These are phyloP conservation scores for Reticulascus tulasneorum DNA, from an alignment of 2,329 filamentous ascomycete genomes.

Conservation along the genomic window DNA sequence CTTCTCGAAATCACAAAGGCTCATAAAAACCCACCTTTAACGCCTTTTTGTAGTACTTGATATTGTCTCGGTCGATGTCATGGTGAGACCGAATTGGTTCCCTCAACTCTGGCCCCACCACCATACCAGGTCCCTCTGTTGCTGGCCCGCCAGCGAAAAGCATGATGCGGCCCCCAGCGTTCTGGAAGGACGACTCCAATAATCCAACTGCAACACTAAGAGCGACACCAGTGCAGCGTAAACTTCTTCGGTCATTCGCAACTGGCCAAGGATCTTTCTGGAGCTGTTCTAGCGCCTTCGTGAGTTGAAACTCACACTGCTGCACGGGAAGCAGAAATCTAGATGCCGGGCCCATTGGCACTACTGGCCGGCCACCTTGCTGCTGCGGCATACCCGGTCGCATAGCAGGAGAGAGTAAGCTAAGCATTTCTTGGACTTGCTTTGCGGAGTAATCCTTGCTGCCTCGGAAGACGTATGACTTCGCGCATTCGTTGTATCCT, in stretches of 20 bases:
- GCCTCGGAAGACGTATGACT: constrained; percentile 96
- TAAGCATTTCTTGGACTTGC: constrained; percentile 99
- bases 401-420: constrained; percentile 66
- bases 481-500: constrained; percentile 95
- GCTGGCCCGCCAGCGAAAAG: constrained; percentile 92
- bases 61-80: constrained; percentile 97
- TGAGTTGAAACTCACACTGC: constrained; percentile 95
- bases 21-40: constrained; percentile 67
- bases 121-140: constrained; percentile 94
- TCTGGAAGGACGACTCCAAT: constrained; percentile 92
- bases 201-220: constrained; percentile 90
- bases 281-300: constrained; percentile 89
- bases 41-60: constrained; percentile 99
- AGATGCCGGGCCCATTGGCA: constrained; percentile 75
- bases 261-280: constrained; percentile 98
- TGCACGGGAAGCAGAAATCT: constrained; percentile 92
- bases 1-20: neutral
- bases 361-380: constrained; percentile 69
- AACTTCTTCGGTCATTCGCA: constrained; percentile 81
- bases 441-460: constrained; percentile 98
- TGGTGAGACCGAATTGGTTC: constrained; percentile 98
- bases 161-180: constrained; percentile 94
- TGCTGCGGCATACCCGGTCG: constrained; percentile 71
- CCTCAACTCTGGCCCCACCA: constrained; percentile 90
- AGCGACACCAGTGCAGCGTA: constrained; percentile 94